phyloP scores from a whole-genome alignment of 306 rosid genomes.

The Betula pendula region DNA sequence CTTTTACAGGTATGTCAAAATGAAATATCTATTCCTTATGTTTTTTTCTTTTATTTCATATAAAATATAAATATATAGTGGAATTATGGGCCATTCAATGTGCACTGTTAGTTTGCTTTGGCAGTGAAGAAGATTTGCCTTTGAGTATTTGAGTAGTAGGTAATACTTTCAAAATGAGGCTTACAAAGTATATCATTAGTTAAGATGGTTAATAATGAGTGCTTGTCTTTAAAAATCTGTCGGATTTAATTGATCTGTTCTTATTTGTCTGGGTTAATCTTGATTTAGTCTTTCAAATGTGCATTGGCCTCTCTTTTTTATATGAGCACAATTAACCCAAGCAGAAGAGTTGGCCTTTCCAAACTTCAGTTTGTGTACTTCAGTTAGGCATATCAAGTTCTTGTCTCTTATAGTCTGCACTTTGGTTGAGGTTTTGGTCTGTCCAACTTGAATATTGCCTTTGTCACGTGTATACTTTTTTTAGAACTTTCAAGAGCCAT shows the following conservation, averaged over 20 bases:
- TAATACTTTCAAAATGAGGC: background rate
- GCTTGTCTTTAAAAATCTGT: background rate
- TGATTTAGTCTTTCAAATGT: background rate
- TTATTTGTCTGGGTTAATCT: background rate
- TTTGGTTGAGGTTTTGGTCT: background rate
- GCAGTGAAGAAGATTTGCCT: background rate
- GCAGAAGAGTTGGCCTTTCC: background rate
- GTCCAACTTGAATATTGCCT: background rate
- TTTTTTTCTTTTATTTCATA: background rate
- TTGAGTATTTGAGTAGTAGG: background rate
- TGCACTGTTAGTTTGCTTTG: background rate
- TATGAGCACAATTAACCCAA: background rate
- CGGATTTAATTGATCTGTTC: background rate
- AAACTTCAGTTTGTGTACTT: background rate
- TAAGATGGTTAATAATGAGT: background rate
- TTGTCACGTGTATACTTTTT: background rate
- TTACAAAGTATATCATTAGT: background rate
- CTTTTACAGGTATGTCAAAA: conserved; percentile 73
- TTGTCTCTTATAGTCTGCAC: background rate
- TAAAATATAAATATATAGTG: background rate
- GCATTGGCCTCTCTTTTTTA: background rate
- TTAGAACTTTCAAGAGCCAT: background rate
- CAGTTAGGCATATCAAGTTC: conserved; percentile 3
- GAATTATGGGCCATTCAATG: background rate
- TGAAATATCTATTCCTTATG: conserved; percentile 3